Evolutionary conservation across 257 asterid species (phyloP), one percentile per base, ranked within the genome.

Genomic region (Nicotiana paniculata): DNA sequence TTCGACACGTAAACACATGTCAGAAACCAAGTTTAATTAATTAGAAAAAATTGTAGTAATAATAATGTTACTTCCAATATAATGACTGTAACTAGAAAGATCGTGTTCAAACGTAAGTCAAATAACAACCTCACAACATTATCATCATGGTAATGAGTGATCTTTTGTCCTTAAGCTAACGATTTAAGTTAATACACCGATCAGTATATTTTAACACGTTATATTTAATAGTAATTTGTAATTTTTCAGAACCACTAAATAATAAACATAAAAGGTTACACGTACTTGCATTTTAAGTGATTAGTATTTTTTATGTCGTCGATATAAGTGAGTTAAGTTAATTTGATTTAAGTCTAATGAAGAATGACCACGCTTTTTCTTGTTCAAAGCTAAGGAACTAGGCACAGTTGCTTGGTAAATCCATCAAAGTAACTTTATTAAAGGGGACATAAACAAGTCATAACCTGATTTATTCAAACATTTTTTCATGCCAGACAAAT

Each of bases 381-480:
- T 16, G 59, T n/a, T 43, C 13, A 6, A 72, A 43, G 18, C 6
- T 54, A 54, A 15, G 59, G 59, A 54, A 17, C 59, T 54, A 16
- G n/a, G 0, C 59, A 54, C 59, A 15, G 59, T 54, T 48, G 16
- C 10, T 54, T 54, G 59, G 59, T 54, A 54, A 54, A 15, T 54
- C 2, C 7, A n/a, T 57, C 0, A 57, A 57, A 18, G 63, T 18
- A 57, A 57, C 21, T 57, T 57, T 57, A 57, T 54, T 54, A 13
- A 15, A 4, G 77, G 77, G 61, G 58, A 72, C 79, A 72, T 72
- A 74, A 74, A 48, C 62, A 74, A 48, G 79, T 74, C 79, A 74
- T 74, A 21, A 74, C 24, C 79, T 48, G 26, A 74, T 74, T 26
- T 74, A 58, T 24, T 32, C 62, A 48, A 74, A 74, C 79, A 74